phyloP scores from a whole-genome alignment of 1,139 yeast species.

The Saccharomycopsis hybrid region DNA sequence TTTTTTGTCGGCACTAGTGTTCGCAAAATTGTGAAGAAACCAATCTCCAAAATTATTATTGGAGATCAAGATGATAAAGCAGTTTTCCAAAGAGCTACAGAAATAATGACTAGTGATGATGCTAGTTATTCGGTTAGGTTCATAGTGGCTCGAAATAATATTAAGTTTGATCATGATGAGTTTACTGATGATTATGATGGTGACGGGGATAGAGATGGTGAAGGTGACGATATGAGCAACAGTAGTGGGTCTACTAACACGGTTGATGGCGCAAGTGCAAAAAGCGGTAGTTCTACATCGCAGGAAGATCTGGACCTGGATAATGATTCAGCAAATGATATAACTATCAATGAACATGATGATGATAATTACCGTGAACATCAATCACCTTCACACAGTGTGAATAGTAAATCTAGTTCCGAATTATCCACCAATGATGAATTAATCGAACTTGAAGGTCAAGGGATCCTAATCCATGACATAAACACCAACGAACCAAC shows the following conservation, averaged over 20 bases:
- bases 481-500: slow-evolving; percentile 52
- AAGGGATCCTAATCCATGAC: slow-evolving; percentile 86
- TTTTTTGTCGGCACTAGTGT: slow-evolving; percentile 56
- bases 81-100: slow-evolving; percentile 66
- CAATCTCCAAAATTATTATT: slow-evolving; percentile 57
- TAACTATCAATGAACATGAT: not conserved
- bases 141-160: slow-evolving; percentile 44
- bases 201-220: slow-evolving; percentile 20
- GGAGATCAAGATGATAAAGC: slow-evolving; percentile 62
- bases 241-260: slow-evolving; percentile 21
- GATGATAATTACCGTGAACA: not conserved
- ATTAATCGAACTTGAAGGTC: slow-evolving; percentile 78
- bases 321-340: not conserved
- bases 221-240: slow-evolving; percentile 20
- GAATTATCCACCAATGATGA: slow-evolving; percentile 49
- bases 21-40: slow-evolving; percentile 47
- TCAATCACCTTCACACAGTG: not conserved
- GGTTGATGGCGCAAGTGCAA: slow-evolving; percentile 17
- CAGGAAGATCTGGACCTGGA: not conserved
- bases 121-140: slow-evolving; percentile 74
- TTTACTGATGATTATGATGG: slow-evolving; percentile 25
- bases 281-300: slow-evolving; percentile 8
- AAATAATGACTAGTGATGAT: slow-evolving; percentile 67
- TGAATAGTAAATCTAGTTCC: not conserved
- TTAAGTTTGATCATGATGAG: slow-evolving; percentile 10